Conservation (phyloP, 2,329 filamentous ascomycete species). For the Alternaria conjuncta region DNA sequence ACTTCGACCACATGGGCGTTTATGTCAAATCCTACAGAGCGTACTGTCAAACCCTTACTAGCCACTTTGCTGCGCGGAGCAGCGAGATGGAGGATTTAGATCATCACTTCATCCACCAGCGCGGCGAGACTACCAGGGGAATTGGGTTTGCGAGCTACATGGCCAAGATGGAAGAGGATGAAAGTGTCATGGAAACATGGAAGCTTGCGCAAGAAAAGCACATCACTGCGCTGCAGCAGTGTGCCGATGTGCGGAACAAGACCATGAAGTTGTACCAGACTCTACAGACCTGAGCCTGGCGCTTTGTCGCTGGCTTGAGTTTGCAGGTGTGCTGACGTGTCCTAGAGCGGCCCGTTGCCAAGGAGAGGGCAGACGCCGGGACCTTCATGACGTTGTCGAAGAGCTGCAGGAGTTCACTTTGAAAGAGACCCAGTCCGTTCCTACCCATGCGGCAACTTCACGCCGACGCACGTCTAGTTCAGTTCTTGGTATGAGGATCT, state of each 20-base stretch:
- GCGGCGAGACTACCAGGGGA: slow-evolving; percentile 56
- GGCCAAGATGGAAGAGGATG: slow-evolving; percentile 68
- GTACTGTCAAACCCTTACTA: slow-evolving; percentile 62
- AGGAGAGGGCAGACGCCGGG: background rate
- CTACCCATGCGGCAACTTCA: background rate
- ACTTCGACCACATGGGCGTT: slow-evolving; percentile 59
- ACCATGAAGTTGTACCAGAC: slow-evolving; percentile 36
- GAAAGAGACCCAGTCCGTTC: background rate
- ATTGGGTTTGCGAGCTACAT: slow-evolving; percentile 66
- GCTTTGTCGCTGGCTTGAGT: background rate
- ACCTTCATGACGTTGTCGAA: background rate
- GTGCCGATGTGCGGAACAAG: slow-evolving; percentile 41
- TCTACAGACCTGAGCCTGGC: slow-evolving; percentile 14
- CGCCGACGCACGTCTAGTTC: background rate
- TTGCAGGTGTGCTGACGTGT: slow-evolving; percentile 11
- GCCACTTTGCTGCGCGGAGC: slow-evolving; percentile 62
- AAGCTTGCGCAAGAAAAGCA: slow-evolving; percentile 65
- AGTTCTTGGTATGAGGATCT: background rate
- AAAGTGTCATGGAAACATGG: slow-evolving; percentile 68
- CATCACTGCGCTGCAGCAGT: slow-evolving; percentile 58
- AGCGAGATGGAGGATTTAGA: slow-evolving; percentile 53
- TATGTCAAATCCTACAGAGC: slow-evolving; percentile 65
- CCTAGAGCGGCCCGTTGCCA: background rate
- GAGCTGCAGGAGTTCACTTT: background rate
- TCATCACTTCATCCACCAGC: slow-evolving; percentile 57